phyloP scores from a whole-genome alignment of 2,329 filamentous ascomycete species.

The Tolypocladium tropicale region DNA sequence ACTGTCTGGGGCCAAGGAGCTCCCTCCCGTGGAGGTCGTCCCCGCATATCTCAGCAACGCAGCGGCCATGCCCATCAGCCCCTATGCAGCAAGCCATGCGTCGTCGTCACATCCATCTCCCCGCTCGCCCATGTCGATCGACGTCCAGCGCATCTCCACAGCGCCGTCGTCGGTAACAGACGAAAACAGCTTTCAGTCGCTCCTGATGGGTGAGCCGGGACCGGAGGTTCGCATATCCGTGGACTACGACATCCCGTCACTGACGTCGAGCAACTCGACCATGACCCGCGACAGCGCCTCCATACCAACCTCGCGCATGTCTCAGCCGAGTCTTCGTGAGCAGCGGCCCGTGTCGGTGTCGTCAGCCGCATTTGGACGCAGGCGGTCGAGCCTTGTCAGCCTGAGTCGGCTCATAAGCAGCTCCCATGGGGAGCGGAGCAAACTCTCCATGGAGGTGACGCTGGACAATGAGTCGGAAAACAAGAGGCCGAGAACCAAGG shows the following conservation, averaged over 20 bases:
- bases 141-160: constrained; percentile 63
- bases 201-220: constrained; percentile 63
- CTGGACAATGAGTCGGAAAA: constrained; percentile 41
- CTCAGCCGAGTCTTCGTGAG: constrained; percentile 37
- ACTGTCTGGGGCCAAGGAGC: constrained; percentile 30
- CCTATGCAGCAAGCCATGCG: constrained; percentile 52
- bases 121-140: constrained; percentile 57
- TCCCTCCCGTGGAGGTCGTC: constrained; percentile 40
- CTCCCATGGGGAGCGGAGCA: constrained; percentile 65
- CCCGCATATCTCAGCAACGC: constrained; percentile 33
- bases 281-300: constrained; percentile 60
- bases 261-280: constrained; percentile 66
- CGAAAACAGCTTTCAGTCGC: constrained; percentile 59
- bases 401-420: constrained; percentile 67
- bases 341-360: constrained; percentile 54
- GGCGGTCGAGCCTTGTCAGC: constrained; percentile 67
- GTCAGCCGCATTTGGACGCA: constrained; percentile 52
- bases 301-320: constrained; percentile 32
- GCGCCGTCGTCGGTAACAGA: constrained; percentile 65
- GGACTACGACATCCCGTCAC: constrained; percentile 59
- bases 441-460: constrained; percentile 59
- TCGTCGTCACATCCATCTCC: constrained; percentile 59
- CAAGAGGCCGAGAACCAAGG: constrained; percentile 43
- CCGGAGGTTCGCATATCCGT: constrained; percentile 62
- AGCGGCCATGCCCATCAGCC: constrained; percentile 44